A percentile compares a stretch with the other conserved stretches of the same genome.
Evolutionary conservation across 306 rosid genomes (phyloP).

Genomic region (Rubus parviflorus): DNA sequence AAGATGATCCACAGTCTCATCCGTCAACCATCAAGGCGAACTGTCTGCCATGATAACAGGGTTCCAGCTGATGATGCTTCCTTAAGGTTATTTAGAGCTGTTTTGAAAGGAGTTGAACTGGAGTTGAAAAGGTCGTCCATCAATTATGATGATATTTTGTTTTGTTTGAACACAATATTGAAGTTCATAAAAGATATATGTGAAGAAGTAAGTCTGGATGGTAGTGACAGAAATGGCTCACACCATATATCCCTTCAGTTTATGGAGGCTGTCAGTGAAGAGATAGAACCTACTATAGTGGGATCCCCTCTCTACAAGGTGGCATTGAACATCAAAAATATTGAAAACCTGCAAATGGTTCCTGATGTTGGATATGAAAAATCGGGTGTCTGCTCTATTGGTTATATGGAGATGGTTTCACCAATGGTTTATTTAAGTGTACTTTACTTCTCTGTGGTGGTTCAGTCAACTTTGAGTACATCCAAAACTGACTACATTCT

Average conservation of each 20-base stretch:
- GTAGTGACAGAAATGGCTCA: conserved; percentile 41
- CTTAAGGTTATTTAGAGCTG: conserved; percentile 53
- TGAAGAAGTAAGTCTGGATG: conserved; percentile 45
- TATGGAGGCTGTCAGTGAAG: conserved; percentile 56
- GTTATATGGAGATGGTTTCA: conserved; percentile 79
- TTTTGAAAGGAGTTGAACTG: conserved; percentile 65
- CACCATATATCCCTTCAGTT: conserved; percentile 38
- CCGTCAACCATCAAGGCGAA: conserved; percentile 49
- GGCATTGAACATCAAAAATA: conserved; percentile 57
- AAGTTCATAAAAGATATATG: conserved; percentile 51
- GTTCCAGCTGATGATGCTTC: conserved; percentile 49
- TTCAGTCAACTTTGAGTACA: conserved; percentile 37
- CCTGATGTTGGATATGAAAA: conserved; percentile 38
- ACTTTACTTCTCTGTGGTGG: conserved; percentile 54
- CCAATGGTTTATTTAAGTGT: conserved; percentile 64
- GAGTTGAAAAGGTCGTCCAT: conserved; percentile 52
- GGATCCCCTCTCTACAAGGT: conserved; percentile 77
- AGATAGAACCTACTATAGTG: conserved; percentile 61
- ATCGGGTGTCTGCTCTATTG: conserved; percentile 31
- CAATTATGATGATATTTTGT: conserved; percentile 54
- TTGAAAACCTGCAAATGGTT: conserved; percentile 38
- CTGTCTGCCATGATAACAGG: conserved; percentile 45
- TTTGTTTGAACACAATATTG: conserved; percentile 49
- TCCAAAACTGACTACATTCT: conserved; percentile 31
- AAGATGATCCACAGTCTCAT: conserved; percentile 49